These are phyloP conservation scores for Besnoitia besnoiti DNA, from an alignment of 169 alveolate genomes.

Conservation along the genomic window DNA sequence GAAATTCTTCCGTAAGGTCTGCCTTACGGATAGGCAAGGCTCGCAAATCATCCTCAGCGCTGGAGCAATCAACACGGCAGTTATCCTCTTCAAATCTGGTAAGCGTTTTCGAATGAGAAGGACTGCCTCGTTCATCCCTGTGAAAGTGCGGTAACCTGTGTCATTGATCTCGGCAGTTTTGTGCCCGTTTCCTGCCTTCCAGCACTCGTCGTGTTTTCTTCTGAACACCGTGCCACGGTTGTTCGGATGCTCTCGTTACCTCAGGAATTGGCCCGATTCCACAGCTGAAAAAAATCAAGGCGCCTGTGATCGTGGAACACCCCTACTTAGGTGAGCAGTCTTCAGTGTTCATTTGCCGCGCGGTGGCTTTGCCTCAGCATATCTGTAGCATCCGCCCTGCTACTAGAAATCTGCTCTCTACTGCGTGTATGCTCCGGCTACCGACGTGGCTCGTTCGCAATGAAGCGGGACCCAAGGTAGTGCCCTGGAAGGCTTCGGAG, in stretches of 20 bases:
- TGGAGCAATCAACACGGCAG: conserved; percentile 70
- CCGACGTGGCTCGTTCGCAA: too few species aligned
- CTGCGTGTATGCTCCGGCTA: too few species aligned
- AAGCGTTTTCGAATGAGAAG: too few species aligned
- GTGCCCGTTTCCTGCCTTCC: too few species aligned
- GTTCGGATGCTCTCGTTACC: not conserved
- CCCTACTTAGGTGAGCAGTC: conserved; percentile 34
- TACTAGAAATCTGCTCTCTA: too few species aligned
- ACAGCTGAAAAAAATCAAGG: conserved; percentile 57
- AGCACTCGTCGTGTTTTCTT: too few species aligned
- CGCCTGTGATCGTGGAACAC: conserved; percentile 52
- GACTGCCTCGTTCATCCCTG: too few species aligned
- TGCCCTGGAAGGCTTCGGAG: too few species aligned
- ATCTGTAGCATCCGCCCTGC: not conserved
- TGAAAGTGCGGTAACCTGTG: too few species aligned
- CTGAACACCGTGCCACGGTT: too few species aligned
- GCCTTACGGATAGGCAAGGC: conserved; percentile 29
- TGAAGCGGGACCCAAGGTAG: too few species aligned
- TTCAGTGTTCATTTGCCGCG: not conserved
- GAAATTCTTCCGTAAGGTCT: conserved; percentile 50
- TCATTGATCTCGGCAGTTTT: too few species aligned
- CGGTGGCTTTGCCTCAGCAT: not conserved
- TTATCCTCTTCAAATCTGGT: conserved; percentile 71
- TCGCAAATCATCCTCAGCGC: conserved; percentile 69
- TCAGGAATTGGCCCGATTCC: conserved; percentile 69